A percentile compares a stretch with the other conserved stretches of the same genome.
phyloP scores from a whole-genome alignment of 805 yeast genomes.

The Pichia insulana region DNA sequence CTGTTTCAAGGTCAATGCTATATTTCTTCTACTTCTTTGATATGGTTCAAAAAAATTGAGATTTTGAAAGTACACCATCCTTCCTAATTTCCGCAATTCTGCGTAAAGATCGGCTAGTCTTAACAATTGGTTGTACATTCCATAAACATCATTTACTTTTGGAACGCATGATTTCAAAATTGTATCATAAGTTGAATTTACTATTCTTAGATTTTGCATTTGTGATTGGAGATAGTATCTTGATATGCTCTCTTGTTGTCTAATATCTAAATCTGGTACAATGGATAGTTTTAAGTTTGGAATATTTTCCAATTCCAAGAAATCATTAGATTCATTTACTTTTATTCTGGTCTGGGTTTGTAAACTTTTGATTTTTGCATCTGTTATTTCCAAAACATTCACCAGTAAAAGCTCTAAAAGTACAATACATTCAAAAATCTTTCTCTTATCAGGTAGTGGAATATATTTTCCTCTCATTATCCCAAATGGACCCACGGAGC shows the following conservation, averaged over 20 bases:
- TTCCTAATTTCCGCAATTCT: constrained; percentile 38
- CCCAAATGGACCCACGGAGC: constrained; percentile 7
- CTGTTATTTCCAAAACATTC: constrained; percentile 23
- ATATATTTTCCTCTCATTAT: constrained; percentile 2
- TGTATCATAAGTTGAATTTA: constrained; percentile 23
- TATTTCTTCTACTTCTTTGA: constrained; percentile 18
- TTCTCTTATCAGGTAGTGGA: constrained; percentile 22
- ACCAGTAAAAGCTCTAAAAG: constrained; percentile 22
- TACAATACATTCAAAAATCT: constrained; percentile 19
- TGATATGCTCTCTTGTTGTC: constrained; percentile 17
- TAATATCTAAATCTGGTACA: constrained; percentile 9
- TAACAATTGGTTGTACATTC: constrained; percentile 32
- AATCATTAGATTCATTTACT: constrained; percentile 12
- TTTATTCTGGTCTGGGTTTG: constrained; percentile 13
- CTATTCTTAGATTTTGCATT: constrained; percentile 17
- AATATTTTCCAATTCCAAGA: constrained; percentile 11
- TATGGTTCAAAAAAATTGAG: constrained; percentile 35
- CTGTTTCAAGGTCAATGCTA: constrained; percentile 20
- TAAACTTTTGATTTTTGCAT: constrained; percentile 17
- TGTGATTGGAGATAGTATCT: constrained; percentile 17
- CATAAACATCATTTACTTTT: constrained; percentile 28
- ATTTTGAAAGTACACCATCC: constrained; percentile 39
- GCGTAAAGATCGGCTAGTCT: constrained; percentile 44
- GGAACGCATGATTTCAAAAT: constrained; percentile 24
- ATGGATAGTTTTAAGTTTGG: constrained; percentile 3